Evolutionary conservation across 306 rosid genomes (phyloP).

Genomic region (Senna siamea): DNA sequence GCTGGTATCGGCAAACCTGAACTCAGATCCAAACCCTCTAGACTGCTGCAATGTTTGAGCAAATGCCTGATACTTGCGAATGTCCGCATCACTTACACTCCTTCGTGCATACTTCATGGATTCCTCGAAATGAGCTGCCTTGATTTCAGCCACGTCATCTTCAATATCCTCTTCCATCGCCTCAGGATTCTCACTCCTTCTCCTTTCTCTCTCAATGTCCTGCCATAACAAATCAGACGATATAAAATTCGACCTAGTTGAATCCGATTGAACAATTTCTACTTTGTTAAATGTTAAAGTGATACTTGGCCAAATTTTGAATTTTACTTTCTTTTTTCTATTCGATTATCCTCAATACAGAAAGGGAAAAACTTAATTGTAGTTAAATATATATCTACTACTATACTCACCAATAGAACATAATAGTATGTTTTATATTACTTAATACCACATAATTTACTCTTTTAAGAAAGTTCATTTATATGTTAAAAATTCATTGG

Average conservation of each 20-base stretch:
- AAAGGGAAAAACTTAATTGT: too few species aligned
- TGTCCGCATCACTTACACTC: slow-evolving; percentile 96
- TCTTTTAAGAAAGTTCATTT: neutral
- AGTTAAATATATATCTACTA: too few species aligned
- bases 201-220: slow-evolving; percentile 94
- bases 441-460: neutral
- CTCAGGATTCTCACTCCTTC: slow-evolving; percentile 84
- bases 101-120: slow-evolving; percentile 97
- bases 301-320: too few species aligned
- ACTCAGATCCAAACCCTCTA: slow-evolving; percentile 90
- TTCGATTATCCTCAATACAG: too few species aligned
- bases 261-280: too few species aligned
- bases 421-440: too few species aligned
- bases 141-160: slow-evolving; percentile 88
- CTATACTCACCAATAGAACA: too few species aligned
- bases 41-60: slow-evolving; percentile 99
- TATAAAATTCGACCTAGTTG: neutral
- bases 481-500: neutral
- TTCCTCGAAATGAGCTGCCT: slow-evolving; percentile 94
- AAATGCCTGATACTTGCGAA: slow-evolving; percentile 96
- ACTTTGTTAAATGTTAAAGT: too few species aligned
- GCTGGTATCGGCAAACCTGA: slow-evolving; percentile 70
- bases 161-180: slow-evolving; percentile 97
- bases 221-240: slow-evolving; percentile 34
- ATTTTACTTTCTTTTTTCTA: too few species aligned